A percentile compares a stretch with the other conserved stretches of the same genome.
Conservation (phyloP, 768 basidiomycete species). For the Rhodotorula babjevae region DNA sequence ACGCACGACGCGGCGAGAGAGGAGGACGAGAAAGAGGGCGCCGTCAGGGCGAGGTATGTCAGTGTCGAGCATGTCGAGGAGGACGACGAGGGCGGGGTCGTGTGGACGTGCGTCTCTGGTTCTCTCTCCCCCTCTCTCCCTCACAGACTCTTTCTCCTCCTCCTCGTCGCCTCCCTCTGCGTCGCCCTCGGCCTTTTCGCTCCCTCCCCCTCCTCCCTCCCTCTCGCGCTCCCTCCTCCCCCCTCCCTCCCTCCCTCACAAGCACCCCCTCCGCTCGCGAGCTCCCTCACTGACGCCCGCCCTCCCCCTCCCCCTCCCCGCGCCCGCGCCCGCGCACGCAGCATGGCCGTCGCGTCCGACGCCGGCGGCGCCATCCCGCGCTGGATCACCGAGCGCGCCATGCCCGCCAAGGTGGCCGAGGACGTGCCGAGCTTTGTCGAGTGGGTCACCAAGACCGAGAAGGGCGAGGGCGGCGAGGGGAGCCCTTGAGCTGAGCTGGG, state of each 20-base stretch:
- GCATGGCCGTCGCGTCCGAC: slow-evolving; percentile 17
- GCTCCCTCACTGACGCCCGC: not conserved
- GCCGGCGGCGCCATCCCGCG: slow-evolving; percentile 43
- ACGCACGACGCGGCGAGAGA: slow-evolving; percentile 42
- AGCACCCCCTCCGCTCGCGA: no score
- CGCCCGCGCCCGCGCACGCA: not conserved
- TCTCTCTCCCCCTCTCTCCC: no score
- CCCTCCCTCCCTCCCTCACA: no score
- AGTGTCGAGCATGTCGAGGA: slow-evolving; percentile 44
- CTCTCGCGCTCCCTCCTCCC: no score
- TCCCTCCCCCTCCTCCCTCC: no score
- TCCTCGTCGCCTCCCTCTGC: no score
- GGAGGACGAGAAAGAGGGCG: slow-evolving; percentile 40
- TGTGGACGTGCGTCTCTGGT: slow-evolving; percentile 45
- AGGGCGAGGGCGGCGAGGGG: no score
- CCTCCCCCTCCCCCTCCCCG: no score
- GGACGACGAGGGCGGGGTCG: slow-evolving; percentile 34
- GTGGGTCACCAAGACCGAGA: not conserved
- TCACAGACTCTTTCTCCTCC: not conserved
- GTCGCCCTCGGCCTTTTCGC: no score
- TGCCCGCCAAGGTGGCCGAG: slow-evolving; percentile 44
- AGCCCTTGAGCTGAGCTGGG: no score
- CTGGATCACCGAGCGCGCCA: slow-evolving; percentile 43
- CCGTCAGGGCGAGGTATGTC: slow-evolving; percentile 45
- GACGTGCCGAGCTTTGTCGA: slow-evolving; percentile 47